Conservation (phyloP, 2,329 filamentous ascomycete genomes). For the Cladosporium phlei region DNA sequence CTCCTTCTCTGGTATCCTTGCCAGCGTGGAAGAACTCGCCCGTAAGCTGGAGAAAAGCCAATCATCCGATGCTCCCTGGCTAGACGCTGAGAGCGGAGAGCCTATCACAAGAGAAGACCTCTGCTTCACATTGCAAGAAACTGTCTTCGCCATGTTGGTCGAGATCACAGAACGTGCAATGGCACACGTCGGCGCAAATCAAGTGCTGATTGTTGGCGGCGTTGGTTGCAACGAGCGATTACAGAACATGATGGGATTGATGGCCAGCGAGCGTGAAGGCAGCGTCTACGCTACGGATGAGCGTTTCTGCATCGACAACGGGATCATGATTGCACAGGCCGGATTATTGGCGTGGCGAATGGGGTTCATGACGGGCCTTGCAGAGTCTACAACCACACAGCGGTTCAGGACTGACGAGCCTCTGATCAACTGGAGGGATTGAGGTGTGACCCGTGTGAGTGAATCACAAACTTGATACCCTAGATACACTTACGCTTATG, state of each 20-base stretch:
- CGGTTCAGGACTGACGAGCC: conserved; percentile 49
- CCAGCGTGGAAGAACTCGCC: conserved; percentile 74
- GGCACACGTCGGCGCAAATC: conserved; percentile 87
- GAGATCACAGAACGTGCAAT: conserved; percentile 98
- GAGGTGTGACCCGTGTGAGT: neutral
- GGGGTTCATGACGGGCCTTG: conserved; percentile 70
- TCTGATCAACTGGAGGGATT: conserved; percentile 46
- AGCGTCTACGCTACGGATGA: conserved; percentile 94
- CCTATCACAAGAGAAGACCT: conserved; percentile 74
- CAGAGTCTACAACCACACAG: conserved; percentile 68
- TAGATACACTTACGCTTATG: conserved; percentile 3
- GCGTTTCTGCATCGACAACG: conserved; percentile 97
- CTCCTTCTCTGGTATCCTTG: conserved; percentile 88
- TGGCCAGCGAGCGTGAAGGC: conserved; percentile 84
- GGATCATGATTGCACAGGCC: conserved; percentile 98
- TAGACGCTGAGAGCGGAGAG: conserved; percentile 47
- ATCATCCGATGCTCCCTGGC: conserved; percentile 18
- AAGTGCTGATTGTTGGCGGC: conserved; percentile 92
- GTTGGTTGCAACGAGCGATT: conserved; percentile 92
- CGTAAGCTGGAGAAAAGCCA: conserved; percentile 50
- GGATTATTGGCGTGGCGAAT: conserved; percentile 79
- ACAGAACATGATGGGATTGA: conserved; percentile 97
- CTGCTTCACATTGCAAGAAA: conserved; percentile 94
- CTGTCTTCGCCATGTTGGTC: conserved; percentile 92
- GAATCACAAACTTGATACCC: conserved; percentile 7